Evolutionary conservation across 1,284 basidiomycete genomes (phyloP).

Genomic region (Cystobasidium sp.): DNA sequence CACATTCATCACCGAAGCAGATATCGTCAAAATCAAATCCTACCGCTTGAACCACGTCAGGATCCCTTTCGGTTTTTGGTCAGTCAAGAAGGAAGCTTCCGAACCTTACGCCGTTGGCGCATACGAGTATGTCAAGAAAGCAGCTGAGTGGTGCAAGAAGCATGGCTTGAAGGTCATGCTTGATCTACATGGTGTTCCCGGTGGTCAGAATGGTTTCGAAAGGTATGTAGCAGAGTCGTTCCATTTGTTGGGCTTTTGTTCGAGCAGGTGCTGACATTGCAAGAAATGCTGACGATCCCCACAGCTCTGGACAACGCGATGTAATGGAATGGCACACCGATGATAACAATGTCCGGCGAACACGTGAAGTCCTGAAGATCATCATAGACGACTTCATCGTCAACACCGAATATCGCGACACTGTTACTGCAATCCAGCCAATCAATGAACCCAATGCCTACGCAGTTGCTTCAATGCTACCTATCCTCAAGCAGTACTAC

Average conservation of each 20-base stretch:
- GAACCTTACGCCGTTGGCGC: slow-evolving; percentile 86
- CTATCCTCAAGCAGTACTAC: slow-evolving; percentile 27
- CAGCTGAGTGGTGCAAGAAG: slow-evolving; percentile 75
- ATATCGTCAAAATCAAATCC: slow-evolving; percentile 70
- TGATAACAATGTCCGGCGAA: slow-evolving; percentile 67
- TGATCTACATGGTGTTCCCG: slow-evolving; percentile 65
- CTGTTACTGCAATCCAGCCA: slow-evolving; percentile 63
- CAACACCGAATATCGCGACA: slow-evolving; percentile 62
- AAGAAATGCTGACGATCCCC: background rate
- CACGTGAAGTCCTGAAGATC: slow-evolving; percentile 55
- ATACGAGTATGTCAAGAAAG: slow-evolving; percentile 65
- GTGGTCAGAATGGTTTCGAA: slow-evolving; percentile 67
- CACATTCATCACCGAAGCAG: slow-evolving; percentile 76
- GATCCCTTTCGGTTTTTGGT: slow-evolving; percentile 68
- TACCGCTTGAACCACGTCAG: slow-evolving; percentile 57
- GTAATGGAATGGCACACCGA: slow-evolving; percentile 75
- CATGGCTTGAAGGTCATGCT: slow-evolving; percentile 75
- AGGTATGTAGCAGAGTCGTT: slow-evolving; percentile 58
- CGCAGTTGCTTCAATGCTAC: background rate
- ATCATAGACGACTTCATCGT: slow-evolving; percentile 40
- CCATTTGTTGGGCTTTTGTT: background rate
- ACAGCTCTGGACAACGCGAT: slow-evolving; percentile 68
- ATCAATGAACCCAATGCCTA: slow-evolving; percentile 36
- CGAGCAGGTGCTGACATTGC: background rate
- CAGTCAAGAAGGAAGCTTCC: slow-evolving; percentile 29